phyloP scores from a whole-genome alignment of 495 filamentous ascomycete species.

The Xylaria acuta region DNA sequence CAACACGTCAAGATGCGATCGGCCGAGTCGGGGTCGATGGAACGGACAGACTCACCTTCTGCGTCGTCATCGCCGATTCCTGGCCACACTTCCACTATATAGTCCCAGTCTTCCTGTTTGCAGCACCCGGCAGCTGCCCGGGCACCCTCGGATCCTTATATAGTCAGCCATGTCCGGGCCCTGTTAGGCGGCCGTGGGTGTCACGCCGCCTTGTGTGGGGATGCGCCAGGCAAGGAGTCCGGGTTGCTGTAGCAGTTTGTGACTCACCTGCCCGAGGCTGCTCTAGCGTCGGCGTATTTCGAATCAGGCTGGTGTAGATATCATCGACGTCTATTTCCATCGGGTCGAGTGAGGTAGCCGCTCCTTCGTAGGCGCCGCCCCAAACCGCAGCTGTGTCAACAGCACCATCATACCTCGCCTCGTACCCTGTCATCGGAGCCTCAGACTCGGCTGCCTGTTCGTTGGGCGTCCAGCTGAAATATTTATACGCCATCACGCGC shows the following conservation, averaged over 20 bases:
- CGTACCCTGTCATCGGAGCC: slow-evolving; percentile 1
- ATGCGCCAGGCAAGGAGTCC: not conserved
- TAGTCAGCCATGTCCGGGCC: slow-evolving; percentile 15
- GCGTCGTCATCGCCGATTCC: slow-evolving; percentile 14
- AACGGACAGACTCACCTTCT: slow-evolving; percentile 14
- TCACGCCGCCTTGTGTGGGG: slow-evolving; percentile 13
- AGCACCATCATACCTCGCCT: not conserved
- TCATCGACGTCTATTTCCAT: not conserved
- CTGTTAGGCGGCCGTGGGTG: slow-evolving; percentile 19
- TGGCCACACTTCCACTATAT: slow-evolving; percentile 25
- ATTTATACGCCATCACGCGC: slow-evolving; percentile 14
- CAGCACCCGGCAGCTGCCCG: not conserved
- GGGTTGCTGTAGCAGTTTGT: not conserved
- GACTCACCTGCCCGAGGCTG: slow-evolving; percentile 24
- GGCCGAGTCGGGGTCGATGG: not conserved
- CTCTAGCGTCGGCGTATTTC: not conserved
- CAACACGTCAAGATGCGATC: not conserved
- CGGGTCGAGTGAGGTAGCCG: not conserved
- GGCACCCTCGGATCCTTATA: slow-evolving; percentile 21
- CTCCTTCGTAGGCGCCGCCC: not conserved
- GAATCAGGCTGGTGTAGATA: slow-evolving; percentile 2
- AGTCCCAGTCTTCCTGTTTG: slow-evolving; percentile 17
- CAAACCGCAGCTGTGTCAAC: slow-evolving; percentile 8
- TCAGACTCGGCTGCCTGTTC: slow-evolving; percentile 16
- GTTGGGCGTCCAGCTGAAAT: not conserved